Conservation (phyloP, 805 yeast species). For the Yarrowia sp. region DNA sequence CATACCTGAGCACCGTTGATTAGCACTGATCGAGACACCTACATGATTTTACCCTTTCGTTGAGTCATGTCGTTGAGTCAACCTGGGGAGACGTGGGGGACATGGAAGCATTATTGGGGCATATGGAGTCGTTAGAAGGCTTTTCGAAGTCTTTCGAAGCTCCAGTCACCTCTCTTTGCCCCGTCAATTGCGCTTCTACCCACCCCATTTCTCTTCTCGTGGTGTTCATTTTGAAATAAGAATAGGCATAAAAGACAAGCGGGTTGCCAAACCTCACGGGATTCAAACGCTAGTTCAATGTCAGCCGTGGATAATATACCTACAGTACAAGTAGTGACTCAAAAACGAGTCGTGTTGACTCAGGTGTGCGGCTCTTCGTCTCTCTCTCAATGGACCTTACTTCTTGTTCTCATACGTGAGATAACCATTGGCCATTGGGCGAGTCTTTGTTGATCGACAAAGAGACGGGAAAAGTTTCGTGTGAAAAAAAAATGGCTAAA, state of each 20-base stretch:
- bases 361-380: no score
- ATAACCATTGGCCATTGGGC: background rate
- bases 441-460: background rate
- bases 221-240: background rate
- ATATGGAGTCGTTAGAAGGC: no score
- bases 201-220: background rate
- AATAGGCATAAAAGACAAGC: background rate
- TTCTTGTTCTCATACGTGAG: no score
- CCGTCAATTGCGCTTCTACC: no score
- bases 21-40: background rate
- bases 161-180: no score
- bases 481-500: conserved; percentile 12
- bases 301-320: background rate
- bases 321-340: background rate
- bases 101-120: background rate
- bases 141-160: no score
- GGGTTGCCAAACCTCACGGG: background rate
- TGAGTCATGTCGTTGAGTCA: conserved; percentile 36
- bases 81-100: background rate
- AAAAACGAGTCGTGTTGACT: background rate
- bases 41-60: conserved; percentile 21
- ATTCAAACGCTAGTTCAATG: background rate
- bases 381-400: no score
- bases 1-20: background rate
- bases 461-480: background rate